A percentile compares a stretch with the other conserved stretches of the same genome.
These are phyloP conservation scores for Scutellaria galericulata DNA, from an alignment of 257 asterid species.

Conservation along the genomic window DNA sequence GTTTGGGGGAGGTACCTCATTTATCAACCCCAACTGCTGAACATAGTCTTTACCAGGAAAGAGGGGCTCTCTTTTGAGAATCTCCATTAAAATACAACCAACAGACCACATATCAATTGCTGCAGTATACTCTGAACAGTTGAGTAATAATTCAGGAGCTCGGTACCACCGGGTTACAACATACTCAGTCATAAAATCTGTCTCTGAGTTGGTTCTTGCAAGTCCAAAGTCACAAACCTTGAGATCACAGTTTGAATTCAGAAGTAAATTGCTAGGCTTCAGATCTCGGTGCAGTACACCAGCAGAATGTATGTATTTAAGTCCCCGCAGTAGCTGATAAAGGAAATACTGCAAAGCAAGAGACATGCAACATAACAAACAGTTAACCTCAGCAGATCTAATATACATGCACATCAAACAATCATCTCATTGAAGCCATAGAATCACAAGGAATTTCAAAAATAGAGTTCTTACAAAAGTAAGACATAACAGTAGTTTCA, in stretches of 20 bases:
- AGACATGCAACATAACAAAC: constrained; percentile 15
- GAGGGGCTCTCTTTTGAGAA: constrained; percentile 62
- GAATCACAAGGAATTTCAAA: neutral
- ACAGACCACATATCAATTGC: constrained; percentile 80
- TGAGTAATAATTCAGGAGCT: constrained; percentile 69
- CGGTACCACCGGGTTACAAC: constrained; percentile 69
- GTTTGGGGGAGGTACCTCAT: constrained; percentile 46
- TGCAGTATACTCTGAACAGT: constrained; percentile 70
- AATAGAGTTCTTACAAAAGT: neutral
- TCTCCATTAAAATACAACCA: constrained; percentile 74
- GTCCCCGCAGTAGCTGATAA: constrained; percentile 59
- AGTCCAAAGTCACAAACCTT: constrained; percentile 72
- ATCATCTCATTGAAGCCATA: constrained; percentile 10
- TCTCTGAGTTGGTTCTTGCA: constrained; percentile 58
- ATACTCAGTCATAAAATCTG: constrained; percentile 63
- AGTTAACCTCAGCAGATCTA: neutral
- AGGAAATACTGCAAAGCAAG: constrained; percentile 58
- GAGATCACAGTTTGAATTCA: constrained; percentile 65
- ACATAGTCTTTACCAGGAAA: constrained; percentile 74
- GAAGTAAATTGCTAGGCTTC: constrained; percentile 64
- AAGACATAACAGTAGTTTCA: constrained; percentile 1
- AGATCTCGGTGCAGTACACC: constrained; percentile 65
- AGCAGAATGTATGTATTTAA: constrained; percentile 63
- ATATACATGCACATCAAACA: constrained; percentile 14
- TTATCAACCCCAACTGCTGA: constrained; percentile 67